Evolutionary conservation across 2,329 filamentous ascomycete genomes (phyloP).

Genomic region (Colletotrichum sp.): DNA sequence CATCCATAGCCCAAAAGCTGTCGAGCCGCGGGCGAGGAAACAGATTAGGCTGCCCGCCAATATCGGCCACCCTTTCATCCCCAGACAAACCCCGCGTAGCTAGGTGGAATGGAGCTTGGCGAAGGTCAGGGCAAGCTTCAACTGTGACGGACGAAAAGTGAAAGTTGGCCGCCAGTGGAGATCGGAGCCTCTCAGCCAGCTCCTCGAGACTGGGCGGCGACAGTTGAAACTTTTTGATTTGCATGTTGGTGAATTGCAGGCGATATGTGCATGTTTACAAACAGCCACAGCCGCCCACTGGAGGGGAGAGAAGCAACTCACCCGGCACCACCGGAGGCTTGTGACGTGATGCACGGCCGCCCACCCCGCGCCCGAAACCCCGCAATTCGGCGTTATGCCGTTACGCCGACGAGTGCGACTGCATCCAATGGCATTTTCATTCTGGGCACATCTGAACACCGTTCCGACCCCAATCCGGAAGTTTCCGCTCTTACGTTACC

Average conservation of each 20-base stretch:
- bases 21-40: conserved; percentile 38
- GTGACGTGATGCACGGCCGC: not conserved
- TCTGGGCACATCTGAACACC: not conserved
- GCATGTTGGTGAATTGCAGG: not conserved
- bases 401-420: not conserved
- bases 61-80: conserved; percentile 42
- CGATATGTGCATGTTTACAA: not conserved
- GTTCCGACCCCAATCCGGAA: not conserved
- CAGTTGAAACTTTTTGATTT: conserved; percentile 24
- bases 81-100: conserved; percentile 44
- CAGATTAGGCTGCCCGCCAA: conserved; percentile 48
- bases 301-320: not conserved
- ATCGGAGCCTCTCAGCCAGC: conserved; percentile 23
- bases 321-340: not conserved
- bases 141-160: conserved; percentile 26
- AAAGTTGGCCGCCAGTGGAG: conserved; percentile 27
- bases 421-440: not conserved
- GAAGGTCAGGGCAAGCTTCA: conserved; percentile 39
- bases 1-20: conserved; percentile 35
- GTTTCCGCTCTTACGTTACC: not conserved
- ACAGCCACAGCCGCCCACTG: not conserved
- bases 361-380: not conserved
- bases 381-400: not conserved
- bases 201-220: conserved; percentile 30
- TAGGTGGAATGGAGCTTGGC: conserved; percentile 39